A percentile compares a stretch with the other conserved stretches of the same genome.
Conservation (phyloP, 2,329 filamentous ascomycete species). For the Aspergillus brasiliensis region DNA sequence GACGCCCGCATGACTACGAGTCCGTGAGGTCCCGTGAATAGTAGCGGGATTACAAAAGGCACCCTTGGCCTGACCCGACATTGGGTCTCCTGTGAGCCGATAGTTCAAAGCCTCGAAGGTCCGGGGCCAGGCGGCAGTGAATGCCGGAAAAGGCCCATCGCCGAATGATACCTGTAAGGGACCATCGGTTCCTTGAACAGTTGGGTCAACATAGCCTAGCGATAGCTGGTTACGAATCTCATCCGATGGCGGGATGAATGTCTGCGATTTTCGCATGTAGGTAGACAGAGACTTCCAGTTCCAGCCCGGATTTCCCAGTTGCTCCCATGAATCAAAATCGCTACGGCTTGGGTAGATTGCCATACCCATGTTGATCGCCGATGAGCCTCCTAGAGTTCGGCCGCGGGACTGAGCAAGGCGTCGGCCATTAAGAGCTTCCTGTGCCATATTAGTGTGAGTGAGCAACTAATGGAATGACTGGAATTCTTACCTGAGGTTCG, state of each 20-base stretch:
- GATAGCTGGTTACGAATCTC: not conserved
- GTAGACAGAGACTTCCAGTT: constrained; percentile 48
- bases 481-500: not conserved
- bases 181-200: not conserved
- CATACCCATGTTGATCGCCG: constrained; percentile 46
- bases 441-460: not conserved
- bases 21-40: constrained; percentile 30
- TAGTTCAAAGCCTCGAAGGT: not conserved
- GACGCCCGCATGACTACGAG: constrained; percentile 20
- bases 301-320: constrained; percentile 50
- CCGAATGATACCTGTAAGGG: not conserved
- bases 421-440: constrained; percentile 39
- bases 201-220: not conserved
- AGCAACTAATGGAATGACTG: not conserved
- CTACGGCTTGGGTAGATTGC: constrained; percentile 23
- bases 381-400: constrained; percentile 53
- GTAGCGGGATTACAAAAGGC: constrained; percentile 23
- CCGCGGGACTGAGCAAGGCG: constrained; percentile 46
- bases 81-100: not conserved
- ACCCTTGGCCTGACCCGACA: not conserved
- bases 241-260: constrained; percentile 20
- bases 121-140: not conserved
- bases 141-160: not conserved
- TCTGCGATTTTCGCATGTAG: constrained; percentile 51
- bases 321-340: constrained; percentile 50